Conservation (phyloP, 225 moss, liverwort and hornwort genomes). For the Sphagnum contortum region DNA sequence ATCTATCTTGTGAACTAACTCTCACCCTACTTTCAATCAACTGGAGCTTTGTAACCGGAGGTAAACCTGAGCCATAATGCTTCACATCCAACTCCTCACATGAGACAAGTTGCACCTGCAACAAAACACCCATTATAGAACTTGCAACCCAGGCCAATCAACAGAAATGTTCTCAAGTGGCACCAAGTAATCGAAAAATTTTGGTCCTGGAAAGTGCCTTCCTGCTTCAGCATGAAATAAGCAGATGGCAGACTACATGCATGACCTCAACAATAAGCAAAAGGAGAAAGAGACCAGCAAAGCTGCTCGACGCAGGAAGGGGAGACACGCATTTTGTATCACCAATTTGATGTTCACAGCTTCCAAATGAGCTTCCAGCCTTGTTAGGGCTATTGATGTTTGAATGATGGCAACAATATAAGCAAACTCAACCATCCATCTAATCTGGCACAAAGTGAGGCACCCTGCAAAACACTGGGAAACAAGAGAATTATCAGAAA, state of each 20-base stretch:
- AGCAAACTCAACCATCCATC: slow-evolving; percentile 64
- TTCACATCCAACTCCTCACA: slow-evolving; percentile 26
- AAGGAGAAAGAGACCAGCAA: slow-evolving; percentile 48
- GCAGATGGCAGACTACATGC: no score
- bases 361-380: slow-evolving; percentile 8
- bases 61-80: background rate
- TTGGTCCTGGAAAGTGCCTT: no score
- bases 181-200: no score
- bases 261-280: no score
- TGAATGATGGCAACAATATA: slow-evolving; percentile 64
- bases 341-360: slow-evolving; percentile 13
- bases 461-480: slow-evolving; percentile 76
- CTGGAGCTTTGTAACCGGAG: no score
- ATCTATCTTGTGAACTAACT: no score
- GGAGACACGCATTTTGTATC: slow-evolving; percentile 55
- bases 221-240: no score
- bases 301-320: slow-evolving; percentile 80
- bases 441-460: slow-evolving; percentile 59
- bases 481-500: no score
- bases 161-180: no score
- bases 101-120: slow-evolving; percentile 43
- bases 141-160: no score
- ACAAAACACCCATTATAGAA: background rate
- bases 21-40: no score
- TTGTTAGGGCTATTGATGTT: slow-evolving; percentile 61